Evolutionary conservation across 495 filamentous ascomycete genomes (phyloP).

Genomic region (Neurospora sp.): DNA sequence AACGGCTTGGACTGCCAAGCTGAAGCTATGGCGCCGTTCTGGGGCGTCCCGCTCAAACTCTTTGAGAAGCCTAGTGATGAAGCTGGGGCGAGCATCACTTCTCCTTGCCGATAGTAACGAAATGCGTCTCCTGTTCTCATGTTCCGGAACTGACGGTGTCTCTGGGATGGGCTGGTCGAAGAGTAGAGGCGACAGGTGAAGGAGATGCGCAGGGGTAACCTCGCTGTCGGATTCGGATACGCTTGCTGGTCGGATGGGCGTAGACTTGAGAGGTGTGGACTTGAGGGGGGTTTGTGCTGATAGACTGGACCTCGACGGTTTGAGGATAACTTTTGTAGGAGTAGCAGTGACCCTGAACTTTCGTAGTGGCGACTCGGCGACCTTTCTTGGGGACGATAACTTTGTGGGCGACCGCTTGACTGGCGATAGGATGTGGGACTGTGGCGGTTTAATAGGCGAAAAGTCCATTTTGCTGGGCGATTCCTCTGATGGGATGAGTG

Average conservation of each 20-base stretch:
- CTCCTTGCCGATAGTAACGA: slow-evolving; percentile 20
- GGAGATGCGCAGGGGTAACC: not conserved
- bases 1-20: not conserved
- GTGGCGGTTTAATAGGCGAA: slow-evolving; percentile 9
- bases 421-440: slow-evolving; percentile 4
- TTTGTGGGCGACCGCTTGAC: slow-evolving; percentile 10
- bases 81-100: slow-evolving; percentile 14
- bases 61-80: slow-evolving; percentile 7
- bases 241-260: not conserved
- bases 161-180: slow-evolving; percentile 21
- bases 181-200: slow-evolving; percentile 14
- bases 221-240: not conserved
- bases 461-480: slow-evolving; percentile 16
- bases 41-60: slow-evolving; percentile 6
- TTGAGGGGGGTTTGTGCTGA: slow-evolving; percentile 12
- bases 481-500: slow-evolving; percentile 12
- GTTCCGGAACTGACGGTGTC: slow-evolving; percentile 5
- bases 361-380: slow-evolving; percentile 16
- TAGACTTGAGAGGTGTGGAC: slow-evolving; percentile 2
- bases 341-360: slow-evolving; percentile 16
- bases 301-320: slow-evolving; percentile 13
- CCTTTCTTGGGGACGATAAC: slow-evolving; percentile 12
- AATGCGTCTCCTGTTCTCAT: slow-evolving; percentile 18
- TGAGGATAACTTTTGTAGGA: slow-evolving; percentile 17
- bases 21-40: slow-evolving; percentile 22